Conservation (phyloP, 164 flowering plant genomes). For the Nymphaea colorata region DNA sequence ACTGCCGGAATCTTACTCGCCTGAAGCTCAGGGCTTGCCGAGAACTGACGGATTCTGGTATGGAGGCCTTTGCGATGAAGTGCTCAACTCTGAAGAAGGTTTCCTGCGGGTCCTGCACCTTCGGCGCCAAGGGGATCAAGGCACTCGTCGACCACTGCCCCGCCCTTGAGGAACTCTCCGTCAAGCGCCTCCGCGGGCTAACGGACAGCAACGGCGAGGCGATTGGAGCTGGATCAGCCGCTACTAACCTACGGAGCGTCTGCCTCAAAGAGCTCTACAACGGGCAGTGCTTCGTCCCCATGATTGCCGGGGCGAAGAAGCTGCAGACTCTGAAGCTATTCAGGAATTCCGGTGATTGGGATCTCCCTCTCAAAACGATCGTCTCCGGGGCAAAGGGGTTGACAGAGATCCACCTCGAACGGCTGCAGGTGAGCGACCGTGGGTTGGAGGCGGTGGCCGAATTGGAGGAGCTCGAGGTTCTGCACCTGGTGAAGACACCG, state of each 20-base stretch:
- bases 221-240: slow-evolving; percentile 46
- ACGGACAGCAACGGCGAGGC: slow-evolving; percentile 35
- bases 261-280: slow-evolving; percentile 71
- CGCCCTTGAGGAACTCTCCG: slow-evolving; percentile 66
- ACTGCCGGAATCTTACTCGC: slow-evolving; percentile 54
- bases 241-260: slow-evolving; percentile 35
- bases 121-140: slow-evolving; percentile 71
- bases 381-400: slow-evolving; percentile 26
- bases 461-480: slow-evolving; percentile 47
- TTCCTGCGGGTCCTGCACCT: slow-evolving; percentile 68
- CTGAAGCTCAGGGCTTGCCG: slow-evolving; percentile 86
- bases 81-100: slow-evolving; percentile 51
- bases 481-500: slow-evolving; percentile 73
- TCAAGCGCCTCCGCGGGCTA: slow-evolving; percentile 69
- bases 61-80: slow-evolving; percentile 46
- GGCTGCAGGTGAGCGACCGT: slow-evolving; percentile 73
- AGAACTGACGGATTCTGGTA: slow-evolving; percentile 58
- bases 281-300: slow-evolving; percentile 73
- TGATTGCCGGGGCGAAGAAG: slow-evolving; percentile 50
- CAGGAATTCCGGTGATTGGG: slow-evolving; percentile 90
- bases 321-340: slow-evolving; percentile 49
- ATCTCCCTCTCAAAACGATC: slow-evolving; percentile 36
- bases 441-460: slow-evolving; percentile 61
- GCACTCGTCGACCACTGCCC: slow-evolving; percentile 55
- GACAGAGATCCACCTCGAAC: slow-evolving; percentile 75